Conservation (phyloP, 495 filamentous ascomycete genomes). For the Podospora anserina region DNA sequence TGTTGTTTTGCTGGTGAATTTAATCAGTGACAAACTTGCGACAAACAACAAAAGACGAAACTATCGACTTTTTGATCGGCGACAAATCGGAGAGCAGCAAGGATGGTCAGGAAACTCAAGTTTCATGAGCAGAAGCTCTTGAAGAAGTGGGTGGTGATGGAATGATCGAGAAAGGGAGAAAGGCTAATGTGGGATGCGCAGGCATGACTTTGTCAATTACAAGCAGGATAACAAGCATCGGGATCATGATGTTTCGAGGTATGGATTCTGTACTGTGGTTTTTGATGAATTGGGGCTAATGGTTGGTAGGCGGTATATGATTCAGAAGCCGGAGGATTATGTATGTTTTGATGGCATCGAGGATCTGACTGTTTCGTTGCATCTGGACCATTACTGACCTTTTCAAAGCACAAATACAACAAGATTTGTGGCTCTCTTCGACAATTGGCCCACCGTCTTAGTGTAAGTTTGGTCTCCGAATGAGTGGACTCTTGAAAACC, state of each 20-base stretch:
- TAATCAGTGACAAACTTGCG: background rate
- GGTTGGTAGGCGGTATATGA: constrained; percentile 67
- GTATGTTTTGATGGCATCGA: constrained; percentile 29
- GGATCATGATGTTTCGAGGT: constrained; percentile 62
- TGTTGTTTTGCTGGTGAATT: background rate
- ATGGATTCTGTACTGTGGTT: background rate
- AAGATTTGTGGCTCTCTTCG: constrained; percentile 76
- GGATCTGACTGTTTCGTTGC: background rate
- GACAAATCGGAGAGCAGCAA: constrained; percentile 20
- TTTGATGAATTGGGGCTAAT: constrained; percentile 10
- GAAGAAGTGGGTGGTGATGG: constrained; percentile 16
- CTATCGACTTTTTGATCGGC: background rate
- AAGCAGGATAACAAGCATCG: constrained; percentile 84
- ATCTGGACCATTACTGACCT: constrained; percentile 16
- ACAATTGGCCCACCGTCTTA: constrained; percentile 76
- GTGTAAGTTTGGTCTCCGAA: constrained; percentile 21
- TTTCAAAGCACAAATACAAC: constrained; percentile 78
- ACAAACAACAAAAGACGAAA: background rate
- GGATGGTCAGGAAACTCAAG: constrained; percentile 89
- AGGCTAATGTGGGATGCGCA: constrained; percentile 73
- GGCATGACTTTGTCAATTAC: constrained; percentile 94
- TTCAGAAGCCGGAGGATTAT: constrained; percentile 74
- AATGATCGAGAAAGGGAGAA: background rate
- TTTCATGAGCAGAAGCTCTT: constrained; percentile 44
- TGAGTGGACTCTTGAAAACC: background rate